phyloP scores from a whole-genome alignment of 208 protist genomes.

The Wallacemonas collosoma region DNA sequence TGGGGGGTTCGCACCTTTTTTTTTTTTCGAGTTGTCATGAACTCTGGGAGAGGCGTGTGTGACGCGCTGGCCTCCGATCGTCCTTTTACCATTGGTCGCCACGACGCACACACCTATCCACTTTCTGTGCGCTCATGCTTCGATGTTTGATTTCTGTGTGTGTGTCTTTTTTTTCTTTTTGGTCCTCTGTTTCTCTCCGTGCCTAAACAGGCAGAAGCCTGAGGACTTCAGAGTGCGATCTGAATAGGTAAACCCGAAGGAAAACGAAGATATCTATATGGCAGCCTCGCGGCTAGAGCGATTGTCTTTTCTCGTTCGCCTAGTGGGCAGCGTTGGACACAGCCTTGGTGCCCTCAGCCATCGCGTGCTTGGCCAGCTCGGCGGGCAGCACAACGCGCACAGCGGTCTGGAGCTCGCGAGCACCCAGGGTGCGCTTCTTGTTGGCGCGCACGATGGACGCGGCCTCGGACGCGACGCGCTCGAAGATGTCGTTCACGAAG shows the following conservation, averaged over 20 bases:
- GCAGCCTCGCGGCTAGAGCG: not conserved
- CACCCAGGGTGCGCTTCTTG: conserved; percentile 92
- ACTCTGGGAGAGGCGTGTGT: too few relatives aligned
- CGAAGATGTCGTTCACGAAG: conserved; percentile 96
- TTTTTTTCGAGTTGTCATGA: too few relatives aligned
- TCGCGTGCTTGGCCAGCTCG: conserved; percentile 97
- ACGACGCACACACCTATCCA: too few relatives aligned
- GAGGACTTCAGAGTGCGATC: too few relatives aligned
- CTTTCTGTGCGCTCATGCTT: too few relatives aligned
- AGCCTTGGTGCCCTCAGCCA: conserved; percentile 98
- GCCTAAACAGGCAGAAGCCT: too few relatives aligned
- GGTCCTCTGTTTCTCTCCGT: too few relatives aligned
- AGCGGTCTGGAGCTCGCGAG: conserved; percentile 94
- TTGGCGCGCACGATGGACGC: conserved; percentile 90
- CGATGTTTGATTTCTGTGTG: too few relatives aligned
- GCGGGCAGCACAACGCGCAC: conserved; percentile 95
- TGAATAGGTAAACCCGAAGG: not conserved
- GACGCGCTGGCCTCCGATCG: too few relatives aligned
- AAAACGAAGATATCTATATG: conserved; percentile 27
- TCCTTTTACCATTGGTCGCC: too few relatives aligned
- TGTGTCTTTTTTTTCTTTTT: too few relatives aligned
- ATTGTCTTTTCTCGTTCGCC: not conserved
- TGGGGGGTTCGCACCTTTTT: too few relatives aligned
- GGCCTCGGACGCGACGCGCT: conserved; percentile 93
- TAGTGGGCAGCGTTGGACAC: conserved; percentile 88